Evolutionary conservation across 495 filamentous ascomycete species (phyloP).

Genomic region (Coniosporium apollinis): DNA sequence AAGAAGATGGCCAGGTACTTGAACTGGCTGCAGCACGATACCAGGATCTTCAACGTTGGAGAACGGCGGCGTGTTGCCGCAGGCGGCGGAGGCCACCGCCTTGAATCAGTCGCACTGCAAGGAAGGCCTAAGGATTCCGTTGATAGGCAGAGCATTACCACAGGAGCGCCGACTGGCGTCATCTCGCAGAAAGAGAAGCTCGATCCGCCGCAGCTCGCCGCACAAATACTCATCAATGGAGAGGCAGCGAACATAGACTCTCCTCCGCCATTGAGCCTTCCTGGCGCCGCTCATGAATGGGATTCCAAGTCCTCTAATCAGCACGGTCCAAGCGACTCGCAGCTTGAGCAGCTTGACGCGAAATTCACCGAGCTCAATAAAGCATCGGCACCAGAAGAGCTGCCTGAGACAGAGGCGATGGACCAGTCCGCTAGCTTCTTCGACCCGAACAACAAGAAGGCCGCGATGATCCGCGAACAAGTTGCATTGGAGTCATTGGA

Average conservation of each 20-base stretch:
- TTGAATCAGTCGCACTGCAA: constrained; percentile 25
- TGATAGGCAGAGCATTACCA: constrained; percentile 27
- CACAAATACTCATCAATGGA: constrained; percentile 23
- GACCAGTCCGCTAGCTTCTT: constrained; percentile 91
- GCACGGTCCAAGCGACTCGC: no score
- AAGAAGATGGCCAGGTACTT: constrained; percentile 93
- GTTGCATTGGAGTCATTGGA: constrained; percentile 84
- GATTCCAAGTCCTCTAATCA: no score
- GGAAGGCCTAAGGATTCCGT: constrained; percentile 17
- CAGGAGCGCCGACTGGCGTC: constrained; percentile 20
- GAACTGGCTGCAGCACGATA: constrained; percentile 93
- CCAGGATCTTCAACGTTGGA: constrained; percentile 91
- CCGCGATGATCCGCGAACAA: constrained; percentile 72
- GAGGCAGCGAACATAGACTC: constrained; percentile 16
- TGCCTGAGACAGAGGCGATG: constrained; percentile 31
- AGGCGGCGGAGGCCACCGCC: constrained; percentile 23
- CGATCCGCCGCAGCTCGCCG: constrained; percentile 11
- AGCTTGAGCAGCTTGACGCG: constrained; percentile 5
- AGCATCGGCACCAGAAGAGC: constrained; percentile 6
- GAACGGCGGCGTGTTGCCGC: constrained; percentile 72
- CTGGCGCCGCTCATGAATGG: neutral
- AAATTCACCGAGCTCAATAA: constrained; percentile 9
- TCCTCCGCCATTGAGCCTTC: constrained; percentile 2
- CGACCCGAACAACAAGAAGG: constrained; percentile 72
- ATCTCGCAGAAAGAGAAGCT: constrained; percentile 9